Evolutionary conservation across 2,329 filamentous ascomycete species (phyloP).

Genomic region (Penicillium concentricum): DNA sequence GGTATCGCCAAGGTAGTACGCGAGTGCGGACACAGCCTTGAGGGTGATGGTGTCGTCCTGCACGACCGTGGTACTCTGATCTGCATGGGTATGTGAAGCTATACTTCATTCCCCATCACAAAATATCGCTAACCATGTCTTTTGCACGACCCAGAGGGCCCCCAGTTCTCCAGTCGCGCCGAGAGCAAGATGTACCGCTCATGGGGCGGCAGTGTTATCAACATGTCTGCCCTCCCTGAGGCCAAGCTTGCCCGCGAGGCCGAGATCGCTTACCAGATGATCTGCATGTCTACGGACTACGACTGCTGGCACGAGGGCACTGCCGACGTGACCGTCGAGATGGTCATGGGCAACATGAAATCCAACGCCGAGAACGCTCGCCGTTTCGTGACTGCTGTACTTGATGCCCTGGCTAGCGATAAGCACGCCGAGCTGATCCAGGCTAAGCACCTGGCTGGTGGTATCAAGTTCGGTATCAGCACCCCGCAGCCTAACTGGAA

Average conservation of each 20-base stretch:
- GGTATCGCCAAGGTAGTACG: conserved; percentile 73
- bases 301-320: conserved; percentile 90
- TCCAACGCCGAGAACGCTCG: conserved; percentile 87
- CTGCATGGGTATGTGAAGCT: conserved; percentile 74
- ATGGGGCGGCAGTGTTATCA: conserved; percentile 94
- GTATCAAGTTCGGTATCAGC: conserved; percentile 77
- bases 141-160: conserved; percentile 66
- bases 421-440: conserved; percentile 73
- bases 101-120: neutral
- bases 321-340: conserved; percentile 84
- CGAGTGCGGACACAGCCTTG: conserved; percentile 71
- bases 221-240: conserved; percentile 95
- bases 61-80: conserved; percentile 83
- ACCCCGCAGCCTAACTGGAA: conserved; percentile 75
- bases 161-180: conserved; percentile 93
- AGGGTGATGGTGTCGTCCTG: conserved; percentile 79
- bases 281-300: conserved; percentile 99
- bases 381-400: conserved; percentile 77
- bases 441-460: conserved; percentile 78
- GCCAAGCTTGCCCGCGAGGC: conserved; percentile 95
- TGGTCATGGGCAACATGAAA: conserved; percentile 97
- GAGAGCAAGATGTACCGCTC: conserved; percentile 93
- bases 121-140: neutral
- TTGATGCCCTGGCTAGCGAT: conserved; percentile 78
- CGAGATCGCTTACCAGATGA: conserved; percentile 95